Conservation (phyloP, 495 filamentous ascomycete genomes). For the Cairneyella variabilis region DNA sequence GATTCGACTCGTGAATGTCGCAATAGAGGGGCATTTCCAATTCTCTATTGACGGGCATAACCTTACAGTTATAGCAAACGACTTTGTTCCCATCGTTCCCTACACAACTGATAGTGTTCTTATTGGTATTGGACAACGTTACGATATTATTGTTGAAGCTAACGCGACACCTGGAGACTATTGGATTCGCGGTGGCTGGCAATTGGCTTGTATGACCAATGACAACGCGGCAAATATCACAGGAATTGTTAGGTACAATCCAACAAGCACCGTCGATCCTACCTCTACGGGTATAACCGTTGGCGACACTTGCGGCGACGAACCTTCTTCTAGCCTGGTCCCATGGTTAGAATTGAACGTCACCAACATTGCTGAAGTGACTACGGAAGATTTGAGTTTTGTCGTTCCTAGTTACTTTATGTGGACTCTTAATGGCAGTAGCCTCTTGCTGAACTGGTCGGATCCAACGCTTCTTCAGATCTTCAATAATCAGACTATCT, state of each 20-base stretch:
- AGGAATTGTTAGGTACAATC: conserved; percentile 9
- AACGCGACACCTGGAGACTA: conserved; percentile 29
- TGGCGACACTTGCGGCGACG: not conserved
- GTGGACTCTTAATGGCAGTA: not conserved
- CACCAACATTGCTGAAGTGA: not conserved
- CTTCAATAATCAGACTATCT: too few relatives aligned
- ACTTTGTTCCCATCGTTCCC: conserved; percentile 48
- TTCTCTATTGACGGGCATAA: conserved; percentile 47
- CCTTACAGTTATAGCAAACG: conserved; percentile 42
- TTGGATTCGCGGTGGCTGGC: not conserved
- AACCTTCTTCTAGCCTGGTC: not conserved
- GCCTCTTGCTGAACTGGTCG: not conserved
- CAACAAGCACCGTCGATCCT: not conserved
- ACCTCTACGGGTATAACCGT: not conserved
- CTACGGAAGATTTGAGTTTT: not conserved
- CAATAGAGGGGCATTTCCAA: not conserved
- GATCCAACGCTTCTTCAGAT: not conserved
- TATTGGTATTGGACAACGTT: conserved; percentile 65
- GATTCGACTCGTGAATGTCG: conserved; percentile 33
- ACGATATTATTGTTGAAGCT: conserved; percentile 63
- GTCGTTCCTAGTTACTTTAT: not conserved
- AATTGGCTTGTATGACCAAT: not conserved
- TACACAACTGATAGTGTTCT: conserved; percentile 40
- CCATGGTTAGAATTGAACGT: not conserved
- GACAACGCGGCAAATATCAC: not conserved